Evolutionary conservation across 2,329 filamentous ascomycete genomes (phyloP), one percentile per base, ranked within the genome.

Genomic region (Aspergillus sp.): DNA sequence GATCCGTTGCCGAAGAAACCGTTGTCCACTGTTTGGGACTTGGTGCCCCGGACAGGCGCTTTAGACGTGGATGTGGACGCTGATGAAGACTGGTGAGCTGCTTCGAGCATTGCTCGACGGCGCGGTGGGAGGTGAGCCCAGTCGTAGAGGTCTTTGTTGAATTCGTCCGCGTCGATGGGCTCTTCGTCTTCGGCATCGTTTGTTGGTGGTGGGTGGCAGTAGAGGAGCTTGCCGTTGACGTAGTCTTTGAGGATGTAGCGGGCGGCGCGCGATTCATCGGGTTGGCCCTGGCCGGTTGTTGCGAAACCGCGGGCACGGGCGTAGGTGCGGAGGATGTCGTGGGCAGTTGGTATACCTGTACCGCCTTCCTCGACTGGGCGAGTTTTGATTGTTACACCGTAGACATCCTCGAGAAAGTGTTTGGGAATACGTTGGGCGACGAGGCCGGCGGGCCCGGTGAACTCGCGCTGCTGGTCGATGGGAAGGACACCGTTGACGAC

Each of bases 381-480:
- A 0, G 85, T 92, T 58, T 84, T 79, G 65, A 99, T 96, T 68
- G 89, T 89, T 77, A 99, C 93, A 52, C 95, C 95, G 75, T 99
- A 99, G 3, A 96, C 81, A 31, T 92, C 91, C 75, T 99, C 95
- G 5, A 99, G 79, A 78, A 96, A 98, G 7, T 84, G 78, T 71
- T 95, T 87, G 1, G 95, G 96, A 55, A 99, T 91, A 52, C 95
- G 86, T 58, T 89, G 84, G 1, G 93, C 87, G 27, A 99, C 89
- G 3, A 99, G 83, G 0, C 86, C 87, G 17, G 89, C 88, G 0
- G 95, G 95, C 1, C 95, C 95, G 3, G 87, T 93, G 79, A 90
- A 96, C 72, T 99, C 95, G 62, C 95, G 87, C 66, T 98, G 83
- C 76, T 99, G 95, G 73, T 99, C 95, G 68, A 99, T 99, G 11